Evolutionary conservation across 306 rosid species (phyloP).

Genomic region (Morella rubra): DNA sequence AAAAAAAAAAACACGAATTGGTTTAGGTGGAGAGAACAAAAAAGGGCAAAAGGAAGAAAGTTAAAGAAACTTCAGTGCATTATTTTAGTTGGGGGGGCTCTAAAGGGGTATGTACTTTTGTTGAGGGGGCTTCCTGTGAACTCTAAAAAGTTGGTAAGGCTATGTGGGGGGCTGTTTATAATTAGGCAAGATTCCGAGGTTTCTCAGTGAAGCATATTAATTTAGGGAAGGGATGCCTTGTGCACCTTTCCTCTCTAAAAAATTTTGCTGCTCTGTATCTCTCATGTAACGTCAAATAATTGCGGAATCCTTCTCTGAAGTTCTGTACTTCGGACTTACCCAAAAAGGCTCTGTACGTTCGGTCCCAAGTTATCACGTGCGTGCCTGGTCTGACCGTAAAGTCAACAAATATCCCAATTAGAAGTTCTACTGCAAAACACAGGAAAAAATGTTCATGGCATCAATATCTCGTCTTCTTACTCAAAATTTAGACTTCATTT

Average conservation of each 20-base stretch:
- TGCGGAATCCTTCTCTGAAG: background rate
- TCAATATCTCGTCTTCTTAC: too few species aligned
- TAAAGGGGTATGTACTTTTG: too few species aligned
- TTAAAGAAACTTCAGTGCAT: too few species aligned
- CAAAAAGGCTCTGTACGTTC: background rate
- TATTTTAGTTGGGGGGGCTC: too few species aligned
- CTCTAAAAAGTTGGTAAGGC: background rate
- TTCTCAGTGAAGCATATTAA: background rate
- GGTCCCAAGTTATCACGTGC: background rate
- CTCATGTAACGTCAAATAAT: background rate
- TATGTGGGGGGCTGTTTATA: background rate
- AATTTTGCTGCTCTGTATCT: background rate
- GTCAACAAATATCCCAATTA: background rate
- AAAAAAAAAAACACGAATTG: too few species aligned
- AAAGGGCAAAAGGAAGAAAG: too few species aligned
- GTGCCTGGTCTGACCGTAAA: background rate
- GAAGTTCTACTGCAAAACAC: background rate
- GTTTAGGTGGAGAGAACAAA: too few species aligned
- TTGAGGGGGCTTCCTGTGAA: too few species aligned
- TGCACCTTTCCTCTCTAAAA: background rate
- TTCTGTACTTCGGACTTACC: background rate
- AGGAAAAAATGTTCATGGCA: background rate
- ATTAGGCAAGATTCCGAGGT: background rate
- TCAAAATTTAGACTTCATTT: too few species aligned
- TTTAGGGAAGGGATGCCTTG: background rate